Conservation (phyloP, 805 yeast species). For the Schwanniomyces occidentalis region DNA sequence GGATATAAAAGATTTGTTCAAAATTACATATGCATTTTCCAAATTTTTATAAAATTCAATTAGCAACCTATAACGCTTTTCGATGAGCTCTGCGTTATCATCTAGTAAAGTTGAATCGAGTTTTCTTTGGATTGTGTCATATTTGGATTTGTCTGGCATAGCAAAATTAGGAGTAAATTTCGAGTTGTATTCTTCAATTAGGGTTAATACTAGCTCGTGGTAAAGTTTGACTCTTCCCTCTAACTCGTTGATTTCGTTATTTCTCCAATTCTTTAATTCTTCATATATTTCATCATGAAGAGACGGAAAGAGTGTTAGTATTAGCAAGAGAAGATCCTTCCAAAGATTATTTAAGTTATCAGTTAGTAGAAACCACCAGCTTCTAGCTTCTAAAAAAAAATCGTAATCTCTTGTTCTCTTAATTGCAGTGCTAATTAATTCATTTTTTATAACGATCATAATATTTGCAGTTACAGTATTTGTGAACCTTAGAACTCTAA, state of each 20-base stretch:
- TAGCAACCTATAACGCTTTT: constrained; percentile 8
- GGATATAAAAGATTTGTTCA: constrained; percentile 9
- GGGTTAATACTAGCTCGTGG: background rate
- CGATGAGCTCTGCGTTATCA: background rate
- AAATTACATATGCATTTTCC: constrained; percentile 5
- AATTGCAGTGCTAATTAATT: constrained; percentile 14
- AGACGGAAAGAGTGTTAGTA: constrained; percentile 18
- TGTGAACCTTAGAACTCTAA: constrained; percentile 15
- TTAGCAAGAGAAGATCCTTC: constrained; percentile 18
- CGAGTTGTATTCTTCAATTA: background rate
- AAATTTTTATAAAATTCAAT: constrained; percentile 7
- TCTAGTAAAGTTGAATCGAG: constrained; percentile 1
- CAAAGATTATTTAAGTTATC: constrained; percentile 14
- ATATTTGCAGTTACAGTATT: constrained; percentile 24
- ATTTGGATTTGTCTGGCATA: background rate
- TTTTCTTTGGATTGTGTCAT: background rate
- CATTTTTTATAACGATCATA: constrained; percentile 12
- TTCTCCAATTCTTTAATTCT: constrained; percentile 17
- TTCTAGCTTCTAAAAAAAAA: constrained; percentile 10
- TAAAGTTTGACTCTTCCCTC: background rate
- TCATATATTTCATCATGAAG: constrained; percentile 11
- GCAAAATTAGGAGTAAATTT: background rate
- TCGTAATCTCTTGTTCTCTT: constrained; percentile 25
- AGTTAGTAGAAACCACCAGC: constrained; percentile 5
- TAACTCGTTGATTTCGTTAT: constrained; percentile 17